Evolutionary conservation across 345 rosid genomes (phyloP), one percentile per base, ranked within the genome.

Genomic region (Aurinia saxatilis): DNA sequence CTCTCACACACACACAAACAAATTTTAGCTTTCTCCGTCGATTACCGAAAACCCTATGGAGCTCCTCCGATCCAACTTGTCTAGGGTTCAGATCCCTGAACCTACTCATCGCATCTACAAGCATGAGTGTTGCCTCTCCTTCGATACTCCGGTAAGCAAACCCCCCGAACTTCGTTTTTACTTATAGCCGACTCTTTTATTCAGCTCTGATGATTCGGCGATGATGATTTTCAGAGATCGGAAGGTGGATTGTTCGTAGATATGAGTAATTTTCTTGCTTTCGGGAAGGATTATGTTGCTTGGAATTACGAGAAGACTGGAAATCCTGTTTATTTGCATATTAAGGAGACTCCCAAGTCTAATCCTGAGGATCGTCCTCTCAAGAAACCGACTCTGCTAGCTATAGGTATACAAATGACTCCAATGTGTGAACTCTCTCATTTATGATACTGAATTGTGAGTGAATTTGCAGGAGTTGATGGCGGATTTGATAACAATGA

Each of bases 81-180:
- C 90, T 56, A 89, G 99, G 63, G 99, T 95, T 62, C 97, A 96
- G 86, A 88, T 95, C 74, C 97, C 97, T 5, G 99, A 95, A 69
- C 99, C 97, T 2, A 90, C 99, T 41, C 87, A 86, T 56, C 99
- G 97, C 66, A 80, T 88, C 84, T 95, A 84, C 86, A 95, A 95
- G 74, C 89, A 88, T 10, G 97, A 95, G 78, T 95, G 99, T 77
- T 86, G 97, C 80, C 50, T 90, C 84, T 82, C 97, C 66, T 95
- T 87, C 77, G 99, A 86, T 45, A 74, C 95, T 73, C 95, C 91
- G 82, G 97, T 95, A 79, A 64, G 5, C 31, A 5, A 60, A 23
- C 46, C 45, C 16, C 21, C 50, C n/a, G n/a, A n/a, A 21, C 10
- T 67, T 56, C 35, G 4, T 69, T 60, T 34, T 44, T n/a, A n/a